Base-by-base conservation (phyloP, 2,329 filamentous ascomycete genomes). In the Trichoderma simmonsii region DNA sequence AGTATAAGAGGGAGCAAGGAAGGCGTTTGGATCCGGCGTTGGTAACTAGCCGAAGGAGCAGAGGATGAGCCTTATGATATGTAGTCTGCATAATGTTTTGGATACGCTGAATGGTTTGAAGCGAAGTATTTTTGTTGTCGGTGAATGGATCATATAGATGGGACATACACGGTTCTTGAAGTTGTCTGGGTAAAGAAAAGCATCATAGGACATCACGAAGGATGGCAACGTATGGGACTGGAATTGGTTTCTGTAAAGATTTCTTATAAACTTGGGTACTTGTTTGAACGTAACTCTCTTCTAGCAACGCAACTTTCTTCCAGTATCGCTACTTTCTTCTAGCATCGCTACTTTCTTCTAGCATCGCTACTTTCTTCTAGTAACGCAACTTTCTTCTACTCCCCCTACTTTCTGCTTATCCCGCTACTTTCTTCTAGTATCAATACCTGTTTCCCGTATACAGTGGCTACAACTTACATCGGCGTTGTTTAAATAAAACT, bases 11-110 rank as follows among this genome's bases (percentile, higher is more conserved):
- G 9, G 56, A 70, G 12, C 6, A 26, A 2, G 59, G 72, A 14
- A 28, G 68, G 18, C 68, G 72, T 14, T 39, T 73, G 32, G 72
- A 73, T 34, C 34, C 68, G 21, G 68, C 68, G 26, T 60, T 70
- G 66, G 43, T 48, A 11, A 18, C 57, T 8, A 51, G 68, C 3
- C 48, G 68, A 26, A 61, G 66, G 39, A 39, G 57, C 6, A 59
- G 66, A n/a, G 14, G 39, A n/a, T 68, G 54, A 68, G 15, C n/a
- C 2, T 24, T 1, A 26, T 1, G 28, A 2, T 3, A 12, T 12
- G 9, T 6, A 3, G 43, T 6, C 8, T 48, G 5, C 1, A 4
- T 48, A 12, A 48, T 48, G 43, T 39, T 0, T 18, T 3, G 0
- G 36, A 18, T 1, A 6, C 15, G 15, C 3, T 18, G 36, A 18